Conservation (phyloP, 768 basidiomycete species). For the Russula brevipes region DNA sequence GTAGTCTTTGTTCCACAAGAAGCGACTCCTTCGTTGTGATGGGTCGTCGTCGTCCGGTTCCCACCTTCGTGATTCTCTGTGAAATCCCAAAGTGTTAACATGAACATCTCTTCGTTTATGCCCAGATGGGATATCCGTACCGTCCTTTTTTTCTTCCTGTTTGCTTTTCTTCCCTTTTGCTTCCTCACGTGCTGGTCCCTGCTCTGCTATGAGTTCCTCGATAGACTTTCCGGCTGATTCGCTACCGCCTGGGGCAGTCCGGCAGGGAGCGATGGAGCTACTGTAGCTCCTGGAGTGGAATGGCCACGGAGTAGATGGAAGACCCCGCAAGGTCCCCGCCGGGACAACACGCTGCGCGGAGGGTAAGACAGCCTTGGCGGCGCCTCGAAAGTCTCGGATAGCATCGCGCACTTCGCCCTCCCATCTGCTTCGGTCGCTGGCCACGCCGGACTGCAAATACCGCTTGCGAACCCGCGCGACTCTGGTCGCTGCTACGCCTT, state of each 20-base stretch:
- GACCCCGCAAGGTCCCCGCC: neutral
- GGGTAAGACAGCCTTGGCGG: constrained; percentile 42
- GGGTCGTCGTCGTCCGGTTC: constrained; percentile 25
- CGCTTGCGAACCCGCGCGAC: constrained; percentile 50
- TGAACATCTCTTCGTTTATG: neutral
- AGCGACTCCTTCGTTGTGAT: constrained; percentile 48
- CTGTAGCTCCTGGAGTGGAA: constrained; percentile 4
- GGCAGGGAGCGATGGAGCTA: constrained; percentile 12
- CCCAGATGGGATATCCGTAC: neutral
- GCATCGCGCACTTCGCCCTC: constrained; percentile 54
- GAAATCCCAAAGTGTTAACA: neutral
- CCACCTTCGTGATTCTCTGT: neutral
- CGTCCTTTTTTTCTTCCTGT: constrained; percentile 32
- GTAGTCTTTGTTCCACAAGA: constrained; percentile 80
- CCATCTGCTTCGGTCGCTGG: constrained; percentile 52
- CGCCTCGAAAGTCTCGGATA: constrained; percentile 50
- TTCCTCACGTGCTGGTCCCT: constrained; percentile 42
- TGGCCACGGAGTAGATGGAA: neutral
- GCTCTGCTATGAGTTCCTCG: constrained; percentile 45
- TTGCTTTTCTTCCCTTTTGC: constrained; percentile 35
- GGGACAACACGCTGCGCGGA: constrained; percentile 27
- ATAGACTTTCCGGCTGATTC: constrained; percentile 48
- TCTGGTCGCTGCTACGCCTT: constrained; percentile 44
- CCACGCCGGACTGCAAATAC: constrained; percentile 55
- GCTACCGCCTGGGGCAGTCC: constrained; percentile 39